Evolutionary conservation across 345 rosid species (phyloP), one percentile per base, ranked within the genome.

Genomic region (Bretschneidera sinensis): DNA sequence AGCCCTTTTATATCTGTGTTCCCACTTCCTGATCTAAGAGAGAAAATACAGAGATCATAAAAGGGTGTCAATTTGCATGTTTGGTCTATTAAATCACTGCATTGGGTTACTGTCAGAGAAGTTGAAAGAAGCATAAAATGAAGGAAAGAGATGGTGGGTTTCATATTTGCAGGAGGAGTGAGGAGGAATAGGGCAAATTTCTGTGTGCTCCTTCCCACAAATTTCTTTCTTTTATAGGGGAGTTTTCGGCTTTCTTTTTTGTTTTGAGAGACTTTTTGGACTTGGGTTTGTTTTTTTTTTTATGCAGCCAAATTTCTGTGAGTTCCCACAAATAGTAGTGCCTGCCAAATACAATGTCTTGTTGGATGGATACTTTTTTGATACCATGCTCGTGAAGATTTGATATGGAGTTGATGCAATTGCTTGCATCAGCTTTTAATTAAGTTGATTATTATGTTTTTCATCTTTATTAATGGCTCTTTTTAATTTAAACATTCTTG

Each of bases 1-100:
- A 92, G 49, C 9, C 77, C 71, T 43, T 60, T 72, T 10, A 74
- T 59, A n/a, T 87, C 83, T 6, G 76, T 50, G 15, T 25, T 22
- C 17, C 76, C 70, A 58, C 57, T 31, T n/a, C n/a, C 15, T 15
- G 88, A 76, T 1, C 64, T 62, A n/a, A 89, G 76, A 17, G 91
- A 58, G 11, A 81, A 58, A 43, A 68, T 51, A 21, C 97, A 89
- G 7, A 92, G 85, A 53, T 83, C 83, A 28, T 56, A 67, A 51
- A 83, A 84, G 2, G 98, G 96, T n/a, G 96, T 92, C 61, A 78
- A 78, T 60, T 78, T 75, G 82, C 98, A 89, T 16, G 81, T 82
- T 63, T 63, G 60, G 21, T 81, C 72, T 71, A 92, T 75, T 0
- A 86, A 55, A 53, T 74, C 83, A 39, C 52, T 64, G 64, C 62